These are phyloP conservation scores for Diaporthe sp. DNA, from an alignment of 2,329 filamentous ascomycete genomes.

Conservation along the genomic window DNA sequence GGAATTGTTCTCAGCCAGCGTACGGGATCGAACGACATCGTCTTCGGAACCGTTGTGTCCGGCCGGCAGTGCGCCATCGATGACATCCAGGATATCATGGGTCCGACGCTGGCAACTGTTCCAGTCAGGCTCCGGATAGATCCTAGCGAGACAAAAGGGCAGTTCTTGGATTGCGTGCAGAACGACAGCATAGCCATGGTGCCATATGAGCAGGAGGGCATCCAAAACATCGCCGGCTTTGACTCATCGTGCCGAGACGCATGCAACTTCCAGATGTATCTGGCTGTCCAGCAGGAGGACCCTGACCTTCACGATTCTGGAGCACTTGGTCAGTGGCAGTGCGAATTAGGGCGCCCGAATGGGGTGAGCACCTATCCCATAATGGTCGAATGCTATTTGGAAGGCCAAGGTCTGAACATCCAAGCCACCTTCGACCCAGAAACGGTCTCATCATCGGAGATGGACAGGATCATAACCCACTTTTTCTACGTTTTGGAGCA, in stretches of 20 bases:
- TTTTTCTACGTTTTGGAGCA: slow-evolving; percentile 7
- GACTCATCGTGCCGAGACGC: not conserved
- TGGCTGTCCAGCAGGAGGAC: slow-evolving; percentile 8
- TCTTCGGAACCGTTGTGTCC: slow-evolving; percentile 11
- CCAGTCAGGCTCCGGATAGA: slow-evolving; percentile 66
- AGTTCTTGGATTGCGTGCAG: slow-evolving; percentile 40
- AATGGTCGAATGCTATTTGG: slow-evolving; percentile 3
- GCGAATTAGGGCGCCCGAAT: not conserved
- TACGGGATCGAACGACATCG: not conserved
- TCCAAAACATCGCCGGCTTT: slow-evolving; percentile 68
- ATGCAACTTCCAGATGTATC: slow-evolving; percentile 1
- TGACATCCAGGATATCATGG: slow-evolving; percentile 21
- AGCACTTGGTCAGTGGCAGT: slow-evolving; percentile 5
- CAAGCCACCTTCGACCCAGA: slow-evolving; percentile 9
- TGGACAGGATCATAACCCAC: slow-evolving; percentile 7
- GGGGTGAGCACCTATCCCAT: not conserved
- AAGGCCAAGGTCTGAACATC: not conserved
- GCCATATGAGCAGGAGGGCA: slow-evolving; percentile 72
- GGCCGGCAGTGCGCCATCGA: slow-evolving; percentile 21
- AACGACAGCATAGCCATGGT: slow-evolving; percentile 55
- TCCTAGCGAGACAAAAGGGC: slow-evolving; percentile 55
- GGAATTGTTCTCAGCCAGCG: not conserved
- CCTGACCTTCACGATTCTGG: not conserved
- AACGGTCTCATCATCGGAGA: not conserved
- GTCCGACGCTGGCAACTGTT: slow-evolving; percentile 67